These are phyloP conservation scores for Ogataea methanolica DNA, from an alignment of 805 yeast species.

Conservation along the genomic window DNA sequence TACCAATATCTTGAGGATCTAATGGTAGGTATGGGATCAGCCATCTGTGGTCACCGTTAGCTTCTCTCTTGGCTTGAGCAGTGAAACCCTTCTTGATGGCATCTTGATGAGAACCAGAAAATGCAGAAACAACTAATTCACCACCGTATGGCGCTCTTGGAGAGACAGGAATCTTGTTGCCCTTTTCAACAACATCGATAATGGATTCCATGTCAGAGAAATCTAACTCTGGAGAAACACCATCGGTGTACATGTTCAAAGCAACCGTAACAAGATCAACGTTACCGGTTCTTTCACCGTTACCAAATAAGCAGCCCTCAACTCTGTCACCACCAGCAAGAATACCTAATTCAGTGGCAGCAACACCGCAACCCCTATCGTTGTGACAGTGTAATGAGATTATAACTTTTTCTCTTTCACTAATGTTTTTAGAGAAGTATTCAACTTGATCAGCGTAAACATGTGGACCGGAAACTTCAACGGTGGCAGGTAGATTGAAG, in stretches of 20 bases:
- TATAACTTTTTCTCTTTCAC: conserved; percentile 66
- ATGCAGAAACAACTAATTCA: conserved; percentile 72
- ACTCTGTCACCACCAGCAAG: conserved; percentile 85
- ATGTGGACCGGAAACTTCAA: conserved; percentile 72
- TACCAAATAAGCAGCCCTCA: conserved; percentile 79
- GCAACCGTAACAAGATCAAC: conserved; percentile 76
- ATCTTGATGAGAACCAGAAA: conserved; percentile 51
- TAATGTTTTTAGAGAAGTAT: conserved; percentile 61
- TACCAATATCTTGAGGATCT: conserved; percentile 78
- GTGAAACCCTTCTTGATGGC: conserved; percentile 34
- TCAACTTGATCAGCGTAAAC: conserved; percentile 79
- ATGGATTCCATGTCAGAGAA: conserved; percentile 63
- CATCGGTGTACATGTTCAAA: conserved; percentile 73
- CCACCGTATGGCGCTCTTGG: conserved; percentile 82
- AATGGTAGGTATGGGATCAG: conserved; percentile 71
- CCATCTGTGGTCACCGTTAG: conserved; percentile 52
- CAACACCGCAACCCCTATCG: conserved; percentile 82
- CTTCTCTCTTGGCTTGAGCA: conserved; percentile 48
- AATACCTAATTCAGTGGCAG: conserved; percentile 72
- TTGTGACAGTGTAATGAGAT: conserved; percentile 74
- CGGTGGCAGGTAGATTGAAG: conserved; percentile 78
- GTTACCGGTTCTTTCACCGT: conserved; percentile 84
- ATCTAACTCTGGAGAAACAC: conserved; percentile 67
- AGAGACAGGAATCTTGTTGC: conserved; percentile 71
- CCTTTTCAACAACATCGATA: conserved; percentile 66